Percentiles rank a stretch among this genome's conserved stretches.
phyloP scores from a whole-genome alignment of 805 yeast genomes.

The Candida khao-thaluensis region DNA sequence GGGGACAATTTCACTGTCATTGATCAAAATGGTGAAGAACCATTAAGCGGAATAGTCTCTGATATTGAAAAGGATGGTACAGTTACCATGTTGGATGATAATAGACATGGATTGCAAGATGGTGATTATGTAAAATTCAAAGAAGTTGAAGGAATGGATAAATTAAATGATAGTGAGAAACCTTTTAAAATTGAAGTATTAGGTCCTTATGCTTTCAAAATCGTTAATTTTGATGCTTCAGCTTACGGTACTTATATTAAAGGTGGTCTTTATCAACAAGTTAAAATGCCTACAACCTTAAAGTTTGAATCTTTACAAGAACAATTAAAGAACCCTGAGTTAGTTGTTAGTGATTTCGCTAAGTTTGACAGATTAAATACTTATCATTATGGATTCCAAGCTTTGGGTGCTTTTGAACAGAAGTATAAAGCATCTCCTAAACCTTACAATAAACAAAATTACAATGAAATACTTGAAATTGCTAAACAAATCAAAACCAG shows the following conservation, averaged over 20 bases:
- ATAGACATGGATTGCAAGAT: conserved; percentile 90
- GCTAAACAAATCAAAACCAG: conserved; percentile 59
- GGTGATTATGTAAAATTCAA: conserved; percentile 85
- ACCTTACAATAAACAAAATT: conserved; percentile 74
- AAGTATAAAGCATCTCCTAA: conserved; percentile 72
- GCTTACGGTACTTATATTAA: conserved; percentile 60
- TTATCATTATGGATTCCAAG: conserved; percentile 89
- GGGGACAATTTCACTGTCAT: conserved; percentile 77
- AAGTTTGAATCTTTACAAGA: conserved; percentile 61
- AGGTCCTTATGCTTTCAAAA: conserved; percentile 92
- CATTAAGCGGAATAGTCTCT: conserved; percentile 79
- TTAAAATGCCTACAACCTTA: conserved; percentile 71
- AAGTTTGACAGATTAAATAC: conserved; percentile 91
- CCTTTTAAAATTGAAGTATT: conserved; percentile 76
- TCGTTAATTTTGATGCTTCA: conserved; percentile 45
- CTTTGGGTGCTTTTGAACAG: conserved; percentile 70
- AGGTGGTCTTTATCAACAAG: conserved; percentile 92
- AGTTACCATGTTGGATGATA: conserved; percentile 90
- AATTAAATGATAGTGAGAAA: conserved; percentile 64
- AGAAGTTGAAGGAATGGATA: conserved; percentile 79
- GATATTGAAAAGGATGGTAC: conserved; percentile 86
- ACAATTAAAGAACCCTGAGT: conserved; percentile 79
- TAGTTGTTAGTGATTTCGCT: conserved; percentile 80
- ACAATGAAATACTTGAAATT: conserved; percentile 58
- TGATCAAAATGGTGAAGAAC: conserved; percentile 93